Evolutionary conservation across 192 early-diverging fungal genomes (phyloP).

Genomic region (Gryganskiella cystojenkinii): DNA sequence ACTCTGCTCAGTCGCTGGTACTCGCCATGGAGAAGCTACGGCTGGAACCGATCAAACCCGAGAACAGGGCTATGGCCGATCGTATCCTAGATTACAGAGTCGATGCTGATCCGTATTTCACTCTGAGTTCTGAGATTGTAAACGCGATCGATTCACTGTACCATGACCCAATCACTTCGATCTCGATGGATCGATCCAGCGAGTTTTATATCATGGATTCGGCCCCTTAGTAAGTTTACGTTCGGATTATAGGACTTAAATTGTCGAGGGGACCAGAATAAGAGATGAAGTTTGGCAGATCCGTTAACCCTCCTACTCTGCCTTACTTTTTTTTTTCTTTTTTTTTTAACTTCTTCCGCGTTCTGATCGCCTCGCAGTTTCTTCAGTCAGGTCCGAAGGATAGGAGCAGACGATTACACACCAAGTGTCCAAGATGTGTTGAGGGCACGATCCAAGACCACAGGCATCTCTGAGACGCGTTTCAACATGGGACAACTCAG

Average conservation of each 20-base stretch:
- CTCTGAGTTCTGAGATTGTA: slow-evolving; percentile 69
- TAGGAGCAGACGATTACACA: slow-evolving; percentile 56
- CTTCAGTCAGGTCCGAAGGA: slow-evolving; percentile 60
- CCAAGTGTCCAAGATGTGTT: slow-evolving; percentile 71
- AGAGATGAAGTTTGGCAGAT: too few relatives aligned
- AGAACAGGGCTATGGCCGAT: slow-evolving; percentile 32
- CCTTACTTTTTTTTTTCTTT: not conserved
- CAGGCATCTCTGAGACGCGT: slow-evolving; percentile 68
- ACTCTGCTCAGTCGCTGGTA: slow-evolving; percentile 60
- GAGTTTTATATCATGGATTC: slow-evolving; percentile 91
- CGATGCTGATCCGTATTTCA: slow-evolving; percentile 58
- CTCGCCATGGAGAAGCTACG: slow-evolving; percentile 53
- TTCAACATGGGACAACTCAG: slow-evolving; percentile 65
- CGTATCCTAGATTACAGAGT: slow-evolving; percentile 50
- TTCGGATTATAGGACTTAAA: not conserved
- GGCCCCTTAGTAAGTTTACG: slow-evolving; percentile 76
- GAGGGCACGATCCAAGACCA: slow-evolving; percentile 69
- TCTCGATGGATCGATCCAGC: slow-evolving; percentile 71
- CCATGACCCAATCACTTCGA: slow-evolving; percentile 71
- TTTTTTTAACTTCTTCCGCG: not conserved
- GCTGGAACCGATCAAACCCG: not conserved
- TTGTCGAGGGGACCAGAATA: too few relatives aligned
- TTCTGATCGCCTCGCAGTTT: slow-evolving; percentile 47
- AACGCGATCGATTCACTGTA: slow-evolving; percentile 75
- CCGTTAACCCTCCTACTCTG: too few relatives aligned